phyloP scores from a whole-genome alignment of 768 basidiomycete genomes.

The Terana coerulea region DNA sequence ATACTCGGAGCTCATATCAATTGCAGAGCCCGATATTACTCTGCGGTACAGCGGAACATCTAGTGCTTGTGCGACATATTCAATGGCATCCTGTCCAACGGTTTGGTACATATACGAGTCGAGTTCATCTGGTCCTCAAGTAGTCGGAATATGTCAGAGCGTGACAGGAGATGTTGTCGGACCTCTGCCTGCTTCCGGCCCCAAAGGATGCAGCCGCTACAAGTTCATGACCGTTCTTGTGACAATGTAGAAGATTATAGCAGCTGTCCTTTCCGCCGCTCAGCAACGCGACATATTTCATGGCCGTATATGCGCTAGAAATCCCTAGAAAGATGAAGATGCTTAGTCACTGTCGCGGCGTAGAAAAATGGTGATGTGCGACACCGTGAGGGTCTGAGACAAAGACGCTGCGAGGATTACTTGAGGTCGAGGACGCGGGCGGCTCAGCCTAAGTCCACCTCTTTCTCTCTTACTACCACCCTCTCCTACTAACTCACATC shows the following conservation, averaged over 20 bases:
- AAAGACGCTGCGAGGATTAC: conserved; percentile 6
- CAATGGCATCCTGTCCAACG: conserved; percentile 94
- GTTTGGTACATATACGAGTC: conserved; percentile 99
- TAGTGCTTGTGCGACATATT: conserved; percentile 79
- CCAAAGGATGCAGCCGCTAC: conserved; percentile 85
- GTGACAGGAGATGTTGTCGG: conserved; percentile 14
- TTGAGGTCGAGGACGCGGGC: conserved; percentile 4
- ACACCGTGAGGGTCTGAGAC: background rate
- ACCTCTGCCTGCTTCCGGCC: conserved; percentile 87
- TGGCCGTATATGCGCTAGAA: conserved; percentile 25
- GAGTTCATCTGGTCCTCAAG: conserved; percentile 73
- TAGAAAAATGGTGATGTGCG: background rate
- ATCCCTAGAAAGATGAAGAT: background rate
- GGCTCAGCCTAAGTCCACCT: conserved; percentile 4
- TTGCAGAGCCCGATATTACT: conserved; percentile 75
- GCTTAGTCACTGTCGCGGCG: conserved; percentile 2
- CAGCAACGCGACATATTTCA: conserved; percentile 93
- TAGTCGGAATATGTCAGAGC: conserved; percentile 17
- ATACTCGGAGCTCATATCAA: conserved; percentile 84
- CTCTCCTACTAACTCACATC: conserved; percentile 11
- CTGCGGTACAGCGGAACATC: conserved; percentile 82
- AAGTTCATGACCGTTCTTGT: conserved; percentile 80
- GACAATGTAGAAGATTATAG: conserved; percentile 90
- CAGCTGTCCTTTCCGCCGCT: conserved; percentile 98
- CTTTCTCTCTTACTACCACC: conserved; percentile 13